Evolutionary conservation across 2,329 filamentous ascomycete genomes (phyloP), one percentile per base, ranked within the genome.

Genomic region (Claviceps paspali): DNA sequence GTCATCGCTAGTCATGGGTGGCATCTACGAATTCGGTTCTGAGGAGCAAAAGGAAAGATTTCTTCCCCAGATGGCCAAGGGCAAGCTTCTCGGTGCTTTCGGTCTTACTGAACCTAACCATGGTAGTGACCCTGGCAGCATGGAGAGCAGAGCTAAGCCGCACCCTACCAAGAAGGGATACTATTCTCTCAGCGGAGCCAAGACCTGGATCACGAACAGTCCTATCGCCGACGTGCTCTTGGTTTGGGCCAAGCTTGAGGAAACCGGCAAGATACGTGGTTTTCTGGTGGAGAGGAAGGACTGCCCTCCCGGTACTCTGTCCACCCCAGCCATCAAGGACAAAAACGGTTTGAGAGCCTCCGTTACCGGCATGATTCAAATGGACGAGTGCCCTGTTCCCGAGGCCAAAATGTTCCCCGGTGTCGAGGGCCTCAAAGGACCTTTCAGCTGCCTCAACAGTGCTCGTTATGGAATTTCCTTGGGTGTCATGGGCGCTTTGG

Each of bases 151-250:
- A 8, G 87, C 86, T n/a, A 84, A 78, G 54, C 77, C 79, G 34
- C 85, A 94, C 54, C 82, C 85, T 5, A 78, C 74, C 6, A 87
- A 87, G 65, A 79, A 82, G 52, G 86, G 85, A 1, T 84, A 85
- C 56, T 82, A 79, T 49, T 72, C 77, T 30, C 62, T 94, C 26
- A 84, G 78, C 32, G 86, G 86, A 2, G 65, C 82, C 35, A 94
- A 94, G 67, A 94, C 87, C 0, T 94, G 86, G 86, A 94, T 94
- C 55, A 94, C 86, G 11, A 94, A 94, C 60, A 88, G 82, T 6
- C 86, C 86, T 3, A 92, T 94, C 49, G 75, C 85, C 2, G 84
- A 93, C 49, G 69, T 93, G 2, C 61, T 92, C 36, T 62, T 94
- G 45, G 78, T 94, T 1, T 98, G 91, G 91, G 91, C 88, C 1